These are phyloP conservation scores for Cyberlindnera sargentensis DNA, from an alignment of 805 yeast genomes.

Conservation along the genomic window DNA sequence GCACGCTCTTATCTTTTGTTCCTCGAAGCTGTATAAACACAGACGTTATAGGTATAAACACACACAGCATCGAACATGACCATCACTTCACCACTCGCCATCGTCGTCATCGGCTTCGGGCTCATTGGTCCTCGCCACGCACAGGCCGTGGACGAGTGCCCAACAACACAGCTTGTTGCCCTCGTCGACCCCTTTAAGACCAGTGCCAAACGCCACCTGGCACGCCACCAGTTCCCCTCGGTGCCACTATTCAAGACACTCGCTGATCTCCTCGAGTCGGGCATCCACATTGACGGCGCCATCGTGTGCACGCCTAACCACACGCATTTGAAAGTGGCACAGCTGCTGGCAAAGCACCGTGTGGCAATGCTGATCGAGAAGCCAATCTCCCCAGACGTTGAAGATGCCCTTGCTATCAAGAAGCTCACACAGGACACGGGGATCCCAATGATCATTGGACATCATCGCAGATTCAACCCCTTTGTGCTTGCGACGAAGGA, in stretches of 20 bases:
- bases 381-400: slow-evolving; percentile 13
- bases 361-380: slow-evolving; percentile 14
- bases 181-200: slow-evolving; percentile 12
- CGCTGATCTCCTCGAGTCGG: slow-evolving; percentile 2
- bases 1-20: too few species aligned
- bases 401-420: slow-evolving; percentile 9
- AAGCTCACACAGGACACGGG: slow-evolving; percentile 4
- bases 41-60: neutral
- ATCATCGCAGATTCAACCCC: slow-evolving; percentile 16
- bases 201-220: slow-evolving; percentile 3
- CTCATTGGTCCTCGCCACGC: slow-evolving; percentile 18
- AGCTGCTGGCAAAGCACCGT: slow-evolving; percentile 3
- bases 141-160: slow-evolving; percentile 9
- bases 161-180: slow-evolving; percentile 9
- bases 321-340: slow-evolving; percentile 10
- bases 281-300: slow-evolving; percentile 11
- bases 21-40: too few species aligned
- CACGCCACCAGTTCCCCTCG: slow-evolving; percentile 5
- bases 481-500: slow-evolving; percentile 11
- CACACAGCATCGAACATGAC: neutral
- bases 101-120: slow-evolving; percentile 15
- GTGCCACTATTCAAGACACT: slow-evolving; percentile 7
- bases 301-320: slow-evolving; percentile 18
- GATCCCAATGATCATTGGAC: slow-evolving; percentile 10
- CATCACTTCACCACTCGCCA: slow-evolving; percentile 5